Evolutionary conservation across 345 rosid genomes (phyloP).

Genomic region (Brassica juncea): DNA sequence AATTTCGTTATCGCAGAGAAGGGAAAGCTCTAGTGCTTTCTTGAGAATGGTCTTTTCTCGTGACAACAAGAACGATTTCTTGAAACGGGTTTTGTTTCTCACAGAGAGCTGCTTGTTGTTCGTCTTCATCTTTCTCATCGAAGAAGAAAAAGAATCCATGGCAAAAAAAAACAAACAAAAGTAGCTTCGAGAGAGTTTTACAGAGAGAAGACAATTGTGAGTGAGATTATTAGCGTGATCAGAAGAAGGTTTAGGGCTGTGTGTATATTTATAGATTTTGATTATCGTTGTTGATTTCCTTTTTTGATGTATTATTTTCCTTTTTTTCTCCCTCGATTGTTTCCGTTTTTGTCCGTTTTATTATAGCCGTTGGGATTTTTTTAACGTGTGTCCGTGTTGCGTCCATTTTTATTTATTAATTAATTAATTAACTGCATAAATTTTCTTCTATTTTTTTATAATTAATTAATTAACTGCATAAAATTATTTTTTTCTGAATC

Average conservation of each 20-base stretch:
- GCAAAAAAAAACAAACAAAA: neutral
- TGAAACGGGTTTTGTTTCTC: neutral
- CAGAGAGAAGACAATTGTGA: neutral
- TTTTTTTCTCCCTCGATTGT: neutral
- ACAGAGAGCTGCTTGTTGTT: neutral
- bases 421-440: neutral
- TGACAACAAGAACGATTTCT: neutral
- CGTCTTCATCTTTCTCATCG: neutral
- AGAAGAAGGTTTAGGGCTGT: neutral
- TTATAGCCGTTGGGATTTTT: neutral
- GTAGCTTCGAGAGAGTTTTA: neutral
- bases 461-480: too few relatives aligned
- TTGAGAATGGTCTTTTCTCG: slow-evolving; percentile 5
- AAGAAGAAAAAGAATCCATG: neutral
- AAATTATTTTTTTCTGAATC: neutral
- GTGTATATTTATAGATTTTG: neutral
- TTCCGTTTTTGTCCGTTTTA: neutral
- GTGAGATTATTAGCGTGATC: neutral
- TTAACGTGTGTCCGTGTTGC: neutral
- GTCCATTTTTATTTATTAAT: neutral
- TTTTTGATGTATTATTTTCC: neutral
- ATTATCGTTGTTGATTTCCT: neutral
- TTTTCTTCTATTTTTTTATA: too few relatives aligned
- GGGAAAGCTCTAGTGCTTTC: neutral
- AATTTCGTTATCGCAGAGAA: neutral